Conservation (phyloP, 495 filamentous ascomycete species). For the Tuber calosporum region DNA sequence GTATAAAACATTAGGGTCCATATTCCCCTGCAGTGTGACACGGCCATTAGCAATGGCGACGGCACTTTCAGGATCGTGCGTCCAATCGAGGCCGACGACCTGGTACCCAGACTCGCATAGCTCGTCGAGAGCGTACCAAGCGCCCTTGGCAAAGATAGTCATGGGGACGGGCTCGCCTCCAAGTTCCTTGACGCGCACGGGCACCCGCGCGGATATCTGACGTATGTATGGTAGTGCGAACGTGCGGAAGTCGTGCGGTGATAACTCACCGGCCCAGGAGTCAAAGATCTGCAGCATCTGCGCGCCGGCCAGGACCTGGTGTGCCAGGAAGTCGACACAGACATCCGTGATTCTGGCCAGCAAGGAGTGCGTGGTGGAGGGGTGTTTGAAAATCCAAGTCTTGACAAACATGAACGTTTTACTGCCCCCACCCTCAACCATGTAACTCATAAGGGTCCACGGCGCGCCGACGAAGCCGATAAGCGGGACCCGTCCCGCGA, state of each 20-base stretch:
- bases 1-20: conserved; percentile 88
- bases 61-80: conserved; percentile 64
- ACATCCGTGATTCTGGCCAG: conserved; percentile 85
- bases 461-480: conserved; percentile 98
- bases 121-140: conserved; percentile 90
- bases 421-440: conserved; percentile 93
- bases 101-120: conserved; percentile 85
- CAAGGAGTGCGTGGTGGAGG: conserved; percentile 66
- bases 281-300: conserved; percentile 96
- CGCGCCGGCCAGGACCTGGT: conserved; percentile 86
- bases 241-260: conserved; percentile 68
- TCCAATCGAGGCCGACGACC: conserved; percentile 90
- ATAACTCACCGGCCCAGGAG: conserved; percentile 93
- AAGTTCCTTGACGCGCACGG: conserved; percentile 61
- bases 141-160: conserved; percentile 99
- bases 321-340: conserved; percentile 86
- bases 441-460: conserved; percentile 95
- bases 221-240: conserved; percentile 81
- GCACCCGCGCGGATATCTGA: conserved; percentile 72
- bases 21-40: conserved; percentile 84
- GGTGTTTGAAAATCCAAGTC: conserved; percentile 91
- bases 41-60: conserved; percentile 73
- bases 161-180: conserved; percentile 77
- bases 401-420: conserved; percentile 88
- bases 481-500: conserved; percentile 75